Percentiles rank a stretch among this genome's conserved stretches.
phyloP scores from a whole-genome alignment of 495 filamentous ascomycete genomes.

The Filosporella fistucella region DNA sequence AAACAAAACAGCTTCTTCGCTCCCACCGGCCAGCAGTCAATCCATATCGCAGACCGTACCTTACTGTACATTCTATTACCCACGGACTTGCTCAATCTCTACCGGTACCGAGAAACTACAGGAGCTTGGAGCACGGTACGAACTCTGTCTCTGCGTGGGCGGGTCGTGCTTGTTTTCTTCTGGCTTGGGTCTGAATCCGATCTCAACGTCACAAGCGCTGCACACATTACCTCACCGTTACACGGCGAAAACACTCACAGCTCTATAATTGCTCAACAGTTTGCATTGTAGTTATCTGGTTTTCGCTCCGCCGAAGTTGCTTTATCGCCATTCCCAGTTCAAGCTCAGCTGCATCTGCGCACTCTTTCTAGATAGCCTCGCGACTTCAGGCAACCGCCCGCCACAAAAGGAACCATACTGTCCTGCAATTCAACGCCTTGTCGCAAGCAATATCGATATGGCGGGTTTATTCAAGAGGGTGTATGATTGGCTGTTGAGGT shows the following conservation, averaged over 20 bases:
- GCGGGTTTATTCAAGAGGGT: slow-evolving; percentile 85
- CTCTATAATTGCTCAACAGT: background rate
- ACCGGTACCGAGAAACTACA: too few species aligned
- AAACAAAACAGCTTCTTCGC: too few species aligned
- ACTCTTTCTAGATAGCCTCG: slow-evolving; percentile 2
- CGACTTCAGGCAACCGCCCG: too few species aligned
- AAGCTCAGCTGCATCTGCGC: background rate
- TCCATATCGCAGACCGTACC: too few species aligned
- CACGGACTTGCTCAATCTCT: too few species aligned
- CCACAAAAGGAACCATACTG: too few species aligned
- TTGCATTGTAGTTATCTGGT: slow-evolving; percentile 11
- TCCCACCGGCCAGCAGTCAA: too few species aligned
- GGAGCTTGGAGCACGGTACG: too few species aligned
- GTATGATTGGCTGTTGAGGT: slow-evolving; percentile 97
- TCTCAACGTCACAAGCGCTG: slow-evolving; percentile 22
- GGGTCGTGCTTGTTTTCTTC: slow-evolving; percentile 5
- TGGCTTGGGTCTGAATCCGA: slow-evolving; percentile 8
- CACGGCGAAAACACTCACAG: slow-evolving; percentile 7
- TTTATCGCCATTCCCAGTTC: too few species aligned
- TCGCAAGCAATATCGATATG: slow-evolving; percentile 43
- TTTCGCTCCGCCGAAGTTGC: background rate
- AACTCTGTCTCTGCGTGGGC: slow-evolving; percentile 3
- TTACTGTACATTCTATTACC: too few species aligned
- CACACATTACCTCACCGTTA: slow-evolving; percentile 15
- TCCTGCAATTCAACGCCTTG: too few species aligned